Percentiles rank a stretch among this genome's conserved stretches.
phyloP scores from a whole-genome alignment of 73 alveolate species.

The Paramecium biaurelia region DNA sequence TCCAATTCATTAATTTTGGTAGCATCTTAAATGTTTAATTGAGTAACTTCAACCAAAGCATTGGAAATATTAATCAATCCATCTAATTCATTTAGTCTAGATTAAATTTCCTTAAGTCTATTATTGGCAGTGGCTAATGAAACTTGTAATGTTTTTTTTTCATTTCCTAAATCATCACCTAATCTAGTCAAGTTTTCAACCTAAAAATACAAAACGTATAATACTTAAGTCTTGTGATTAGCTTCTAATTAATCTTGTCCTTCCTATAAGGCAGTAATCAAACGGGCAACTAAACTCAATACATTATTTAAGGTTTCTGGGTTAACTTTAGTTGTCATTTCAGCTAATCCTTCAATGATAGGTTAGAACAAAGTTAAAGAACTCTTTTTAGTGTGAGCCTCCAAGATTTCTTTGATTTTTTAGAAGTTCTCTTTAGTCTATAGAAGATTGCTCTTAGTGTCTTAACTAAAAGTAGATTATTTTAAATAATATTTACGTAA shows the following conservation, averaged over 20 bases:
- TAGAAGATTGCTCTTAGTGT: slow-evolving; percentile 2
- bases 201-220: background rate
- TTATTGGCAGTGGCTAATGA: slow-evolving; percentile 45
- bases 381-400: slow-evolving; percentile 16
- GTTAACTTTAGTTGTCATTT: slow-evolving; percentile 44
- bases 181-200: slow-evolving; percentile 40
- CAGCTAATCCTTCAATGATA: slow-evolving; percentile 51
- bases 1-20: background rate
- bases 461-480: background rate
- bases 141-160: background rate
- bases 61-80: slow-evolving; percentile 35
- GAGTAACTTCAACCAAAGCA: slow-evolving; percentile 34
- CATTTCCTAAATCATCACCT: background rate
- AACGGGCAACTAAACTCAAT: slow-evolving; percentile 8
- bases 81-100: slow-evolving; percentile 44
- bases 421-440: slow-evolving; percentile 42
- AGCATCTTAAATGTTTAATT: slow-evolving; percentile 13
- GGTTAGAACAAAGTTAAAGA: slow-evolving; percentile 23
- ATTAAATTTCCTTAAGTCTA: slow-evolving; percentile 32
- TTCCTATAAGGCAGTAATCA: slow-evolving; percentile 45
- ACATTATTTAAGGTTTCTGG: slow-evolving; percentile 40
- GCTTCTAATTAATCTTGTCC: slow-evolving; percentile 24
- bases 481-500: background rate
- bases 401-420: slow-evolving; percentile 34
- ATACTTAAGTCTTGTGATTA: background rate